Percentiles rank a stretch among this genome's conserved stretches.
Evolutionary conservation across 768 basidiomycete genomes (phyloP).

Genomic region (Agrocybe praecox): DNA sequence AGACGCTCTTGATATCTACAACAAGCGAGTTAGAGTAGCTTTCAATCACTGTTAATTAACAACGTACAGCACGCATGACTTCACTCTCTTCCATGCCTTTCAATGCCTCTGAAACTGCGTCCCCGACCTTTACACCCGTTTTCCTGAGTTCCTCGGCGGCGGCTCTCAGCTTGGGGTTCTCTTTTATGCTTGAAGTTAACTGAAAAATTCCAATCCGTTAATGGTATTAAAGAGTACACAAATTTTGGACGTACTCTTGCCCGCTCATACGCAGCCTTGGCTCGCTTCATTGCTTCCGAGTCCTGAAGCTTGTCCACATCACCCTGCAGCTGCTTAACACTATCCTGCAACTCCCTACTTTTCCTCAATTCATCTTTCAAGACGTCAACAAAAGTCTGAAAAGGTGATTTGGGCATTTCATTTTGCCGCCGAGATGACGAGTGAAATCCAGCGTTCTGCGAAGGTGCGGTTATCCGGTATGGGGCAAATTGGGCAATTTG

Average conservation of each 20-base stretch:
- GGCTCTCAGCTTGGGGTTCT: conserved; percentile 89
- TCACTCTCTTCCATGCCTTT: conserved; percentile 95
- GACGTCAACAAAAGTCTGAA: conserved; percentile 95
- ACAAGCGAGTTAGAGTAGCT: not conserved
- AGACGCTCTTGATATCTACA: conserved; percentile 82
- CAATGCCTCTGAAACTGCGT: conserved; percentile 91
- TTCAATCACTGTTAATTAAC: not conserved
- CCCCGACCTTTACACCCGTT: conserved; percentile 88
- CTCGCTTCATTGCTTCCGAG: conserved; percentile 93
- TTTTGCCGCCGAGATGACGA: conserved; percentile 61
- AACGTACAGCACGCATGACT: conserved; percentile 78
- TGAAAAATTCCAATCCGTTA: conserved; percentile 30
- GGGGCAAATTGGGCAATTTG: conserved; percentile 31
- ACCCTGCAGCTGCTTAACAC: conserved; percentile 95
- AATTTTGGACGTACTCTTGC: conserved; percentile 71
- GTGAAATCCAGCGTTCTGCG: conserved; percentile 54
- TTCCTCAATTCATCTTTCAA: conserved; percentile 91
- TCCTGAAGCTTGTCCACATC: conserved; percentile 98
- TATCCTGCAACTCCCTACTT: conserved; percentile 93
- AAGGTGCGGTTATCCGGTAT: conserved; percentile 38
- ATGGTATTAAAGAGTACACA: not conserved
- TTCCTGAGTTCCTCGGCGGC: conserved; percentile 93
- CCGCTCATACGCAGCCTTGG: conserved; percentile 89
- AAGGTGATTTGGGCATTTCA: conserved; percentile 87
- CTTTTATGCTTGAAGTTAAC: conserved; percentile 93